A percentile compares a stretch with the other conserved stretches of the same genome.
Conservation (phyloP, 345 rosid genomes). For the Orychophragmus violaceus region DNA sequence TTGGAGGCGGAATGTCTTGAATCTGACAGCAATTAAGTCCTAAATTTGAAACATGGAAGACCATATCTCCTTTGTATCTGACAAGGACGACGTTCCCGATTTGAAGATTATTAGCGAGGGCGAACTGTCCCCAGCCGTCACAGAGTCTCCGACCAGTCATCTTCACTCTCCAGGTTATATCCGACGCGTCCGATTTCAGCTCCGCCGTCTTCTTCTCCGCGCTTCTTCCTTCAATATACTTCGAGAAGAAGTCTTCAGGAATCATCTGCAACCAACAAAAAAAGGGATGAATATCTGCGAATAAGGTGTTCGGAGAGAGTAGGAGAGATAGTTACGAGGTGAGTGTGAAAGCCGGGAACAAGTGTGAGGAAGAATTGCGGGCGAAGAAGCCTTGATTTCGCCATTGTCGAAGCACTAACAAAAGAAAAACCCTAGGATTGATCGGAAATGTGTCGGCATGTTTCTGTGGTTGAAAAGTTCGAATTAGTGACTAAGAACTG, state of each 20-base stretch:
- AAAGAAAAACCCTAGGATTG: no score
- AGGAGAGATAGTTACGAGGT: slow-evolving; percentile 1
- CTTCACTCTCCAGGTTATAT: neutral
- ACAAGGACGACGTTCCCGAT: neutral
- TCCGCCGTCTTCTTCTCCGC: neutral
- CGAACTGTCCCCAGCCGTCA: slow-evolving; percentile 7
- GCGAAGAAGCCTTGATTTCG: neutral
- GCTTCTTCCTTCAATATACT: neutral
- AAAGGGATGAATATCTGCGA: neutral
- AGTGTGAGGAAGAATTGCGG: slow-evolving; percentile 10
- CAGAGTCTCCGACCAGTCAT: slow-evolving; percentile 1
- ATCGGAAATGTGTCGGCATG: no score
- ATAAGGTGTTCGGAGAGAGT: neutral
- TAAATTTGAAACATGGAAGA: neutral
- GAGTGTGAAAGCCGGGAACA: neutral
- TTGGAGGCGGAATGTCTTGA: neutral
- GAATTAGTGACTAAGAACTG: no score
- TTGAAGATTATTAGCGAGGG: neutral
- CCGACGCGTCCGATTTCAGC: slow-evolving; percentile 8
- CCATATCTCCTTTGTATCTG: neutral
- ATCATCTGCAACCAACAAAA: slow-evolving; percentile 2
- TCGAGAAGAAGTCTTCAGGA: slow-evolving; percentile 9
- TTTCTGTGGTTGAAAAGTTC: no score
- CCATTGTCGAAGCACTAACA: neutral
- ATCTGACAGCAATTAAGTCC: neutral